These are phyloP conservation scores for Arabidopsis arenosa DNA, from an alignment of 345 rosid genomes.

Conservation along the genomic window DNA sequence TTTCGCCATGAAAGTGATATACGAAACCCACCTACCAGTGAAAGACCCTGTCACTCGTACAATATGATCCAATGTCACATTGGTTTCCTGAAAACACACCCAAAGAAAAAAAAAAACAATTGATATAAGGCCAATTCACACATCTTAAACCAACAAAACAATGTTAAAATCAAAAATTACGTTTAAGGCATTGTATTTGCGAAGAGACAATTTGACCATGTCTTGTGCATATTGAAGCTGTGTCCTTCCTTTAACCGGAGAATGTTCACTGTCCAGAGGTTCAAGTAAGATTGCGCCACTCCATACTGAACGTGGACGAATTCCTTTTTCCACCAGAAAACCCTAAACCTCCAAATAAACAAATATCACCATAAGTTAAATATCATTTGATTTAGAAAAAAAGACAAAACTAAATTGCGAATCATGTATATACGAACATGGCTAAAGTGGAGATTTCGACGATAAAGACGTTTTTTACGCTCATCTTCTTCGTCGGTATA, in stretches of 20 bases:
- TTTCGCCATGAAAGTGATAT: background rate
- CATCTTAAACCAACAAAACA: background rate
- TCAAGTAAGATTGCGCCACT: background rate
- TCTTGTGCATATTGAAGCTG: background rate
- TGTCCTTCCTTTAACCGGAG: background rate
- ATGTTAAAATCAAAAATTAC: background rate
- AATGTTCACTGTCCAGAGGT: background rate
- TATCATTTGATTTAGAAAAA: too few species aligned
- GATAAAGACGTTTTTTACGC: background rate
- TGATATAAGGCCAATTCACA: background rate
- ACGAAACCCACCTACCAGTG: background rate
- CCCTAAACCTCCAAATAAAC: background rate
- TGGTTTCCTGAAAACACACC: background rate
- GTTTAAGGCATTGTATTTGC: background rate
- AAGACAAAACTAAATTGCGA: too few species aligned
- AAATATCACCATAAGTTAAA: too few species aligned
- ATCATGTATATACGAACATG: background rate
- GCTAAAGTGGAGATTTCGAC: background rate
- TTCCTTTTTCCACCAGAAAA: background rate
- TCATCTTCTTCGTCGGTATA: background rate
- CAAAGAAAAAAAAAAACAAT: background rate
- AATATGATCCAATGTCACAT: background rate
- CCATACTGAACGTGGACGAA: background rate
- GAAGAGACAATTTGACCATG: background rate
- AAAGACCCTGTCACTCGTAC: background rate